These are phyloP conservation scores for Tetracladium setigerum DNA, from an alignment of 495 filamentous ascomycete genomes.

Conservation along the genomic window DNA sequence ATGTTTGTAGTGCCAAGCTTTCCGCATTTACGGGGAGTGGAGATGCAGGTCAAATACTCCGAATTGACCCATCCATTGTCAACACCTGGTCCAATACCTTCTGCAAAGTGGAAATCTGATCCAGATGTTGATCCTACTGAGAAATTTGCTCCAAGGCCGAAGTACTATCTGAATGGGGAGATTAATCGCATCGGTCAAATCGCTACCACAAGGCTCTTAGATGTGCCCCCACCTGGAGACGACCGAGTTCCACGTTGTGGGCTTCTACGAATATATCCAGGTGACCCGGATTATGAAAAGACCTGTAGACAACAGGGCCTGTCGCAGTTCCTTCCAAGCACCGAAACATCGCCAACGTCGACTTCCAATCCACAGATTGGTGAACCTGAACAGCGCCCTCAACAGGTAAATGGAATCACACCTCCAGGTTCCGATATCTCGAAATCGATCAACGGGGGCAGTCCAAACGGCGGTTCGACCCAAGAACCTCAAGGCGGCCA, in stretches of 20 bases:
- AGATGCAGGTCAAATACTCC: constrained; percentile 43
- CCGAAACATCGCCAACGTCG: constrained; percentile 9
- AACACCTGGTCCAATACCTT: constrained; percentile 24
- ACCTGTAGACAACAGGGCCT: constrained; percentile 40
- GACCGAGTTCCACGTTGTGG: constrained; percentile 34
- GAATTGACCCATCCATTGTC: constrained; percentile 37
- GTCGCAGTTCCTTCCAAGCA: constrained; percentile 24
- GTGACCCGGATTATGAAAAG: constrained; percentile 37
- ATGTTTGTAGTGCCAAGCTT: constrained; percentile 63
- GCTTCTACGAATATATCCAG: constrained; percentile 33
- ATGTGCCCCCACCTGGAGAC: constrained; percentile 36
- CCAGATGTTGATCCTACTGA: constrained; percentile 28
- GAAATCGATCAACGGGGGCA: constrained; percentile 20
- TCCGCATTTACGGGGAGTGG: constrained; percentile 57
- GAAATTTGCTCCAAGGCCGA: constrained; percentile 15
- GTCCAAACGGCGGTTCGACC: constrained; percentile 3
- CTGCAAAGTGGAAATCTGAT: constrained; percentile 40
- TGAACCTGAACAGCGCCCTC: background rate
- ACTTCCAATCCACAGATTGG: background rate
- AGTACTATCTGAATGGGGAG: constrained; percentile 20
- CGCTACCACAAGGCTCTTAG: constrained; percentile 27
- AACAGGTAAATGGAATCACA: constrained; percentile 19
- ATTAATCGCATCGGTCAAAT: constrained; percentile 34
- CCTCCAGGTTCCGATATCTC: constrained; percentile 18
- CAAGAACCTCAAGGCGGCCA: background rate